These are phyloP conservation scores for Moniliophthora roreri DNA, from an alignment of 1,284 basidiomycete genomes.

Conservation along the genomic window DNA sequence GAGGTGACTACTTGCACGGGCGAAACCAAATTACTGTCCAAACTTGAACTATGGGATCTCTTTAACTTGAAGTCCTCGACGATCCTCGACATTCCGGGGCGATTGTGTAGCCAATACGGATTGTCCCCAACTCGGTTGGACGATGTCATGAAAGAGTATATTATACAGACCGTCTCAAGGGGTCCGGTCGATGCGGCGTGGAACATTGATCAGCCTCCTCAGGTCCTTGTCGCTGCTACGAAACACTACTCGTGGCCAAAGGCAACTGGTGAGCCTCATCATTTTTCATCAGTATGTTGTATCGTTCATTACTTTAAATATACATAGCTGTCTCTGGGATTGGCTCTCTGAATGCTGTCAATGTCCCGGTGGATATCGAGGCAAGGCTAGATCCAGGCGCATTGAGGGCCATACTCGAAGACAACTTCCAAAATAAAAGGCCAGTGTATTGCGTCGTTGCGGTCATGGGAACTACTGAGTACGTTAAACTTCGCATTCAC, in stretches of 20 bases:
- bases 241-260: constrained; percentile 51
- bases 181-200: no score
- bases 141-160: constrained; percentile 26
- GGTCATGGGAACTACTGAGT: constrained; percentile 43
- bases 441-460: constrained; percentile 43
- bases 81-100: constrained; percentile 27
- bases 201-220: not conserved
- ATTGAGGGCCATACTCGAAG: constrained; percentile 29
- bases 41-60: constrained; percentile 29
- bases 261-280: constrained; percentile 33
- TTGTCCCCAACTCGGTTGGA: constrained; percentile 26
- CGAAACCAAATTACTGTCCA: constrained; percentile 22
- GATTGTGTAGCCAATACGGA: constrained; percentile 21
- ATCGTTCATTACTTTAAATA: not conserved
- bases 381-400: constrained; percentile 35
- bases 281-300: not conserved
- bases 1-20: constrained; percentile 23
- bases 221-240: constrained; percentile 31
- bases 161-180: constrained; percentile 36
- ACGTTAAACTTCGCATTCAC: constrained; percentile 28
- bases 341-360: constrained; percentile 33
- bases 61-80: constrained; percentile 26
- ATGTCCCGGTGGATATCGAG: constrained; percentile 34
- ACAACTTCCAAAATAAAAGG: constrained; percentile 26
- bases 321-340: constrained; percentile 39